phyloP scores from a whole-genome alignment of 495 filamentous ascomycete species.

The Talaromyces trachyspermus region DNA sequence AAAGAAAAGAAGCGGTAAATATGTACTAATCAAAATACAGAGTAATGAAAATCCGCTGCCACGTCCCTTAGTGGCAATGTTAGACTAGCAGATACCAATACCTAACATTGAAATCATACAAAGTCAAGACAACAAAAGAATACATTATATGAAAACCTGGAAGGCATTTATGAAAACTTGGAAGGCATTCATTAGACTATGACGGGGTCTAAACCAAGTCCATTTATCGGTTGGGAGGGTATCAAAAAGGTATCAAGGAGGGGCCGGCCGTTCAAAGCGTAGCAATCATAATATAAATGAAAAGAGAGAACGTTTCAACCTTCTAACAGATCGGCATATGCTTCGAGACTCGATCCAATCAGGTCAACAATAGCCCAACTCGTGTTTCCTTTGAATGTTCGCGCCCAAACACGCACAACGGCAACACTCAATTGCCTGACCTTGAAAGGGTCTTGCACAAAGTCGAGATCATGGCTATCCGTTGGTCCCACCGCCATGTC shows the following conservation, averaged over 20 bases:
- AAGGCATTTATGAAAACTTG: no score
- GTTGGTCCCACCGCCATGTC: slow-evolving; percentile 55
- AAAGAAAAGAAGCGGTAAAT: no score
- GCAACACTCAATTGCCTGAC: slow-evolving; percentile 41
- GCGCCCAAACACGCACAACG: slow-evolving; percentile 47
- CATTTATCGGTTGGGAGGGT: neutral
- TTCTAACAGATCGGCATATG: slow-evolving; percentile 37
- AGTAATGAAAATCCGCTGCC: no score
- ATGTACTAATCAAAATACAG: no score
- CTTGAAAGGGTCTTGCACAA: slow-evolving; percentile 39
- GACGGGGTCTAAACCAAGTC: no score
- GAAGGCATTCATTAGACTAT: no score
- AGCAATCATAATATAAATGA: neutral
- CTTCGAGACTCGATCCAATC: slow-evolving; percentile 39
- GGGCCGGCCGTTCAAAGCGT: slow-evolving; percentile 10
- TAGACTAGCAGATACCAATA: no score
- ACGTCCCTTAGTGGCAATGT: no score
- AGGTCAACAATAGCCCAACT: slow-evolving; percentile 48
- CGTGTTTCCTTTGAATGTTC: slow-evolving; percentile 48
- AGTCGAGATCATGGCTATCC: slow-evolving; percentile 35
- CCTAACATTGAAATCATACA: no score
- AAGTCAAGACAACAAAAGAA: no score
- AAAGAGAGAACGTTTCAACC: neutral
- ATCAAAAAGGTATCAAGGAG: neutral
- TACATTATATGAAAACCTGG: no score